A percentile compares a stretch with the other conserved stretches of the same genome.
Conservation (phyloP, 1,284 basidiomycete genomes). For the Microbotryum violaceum region DNA sequence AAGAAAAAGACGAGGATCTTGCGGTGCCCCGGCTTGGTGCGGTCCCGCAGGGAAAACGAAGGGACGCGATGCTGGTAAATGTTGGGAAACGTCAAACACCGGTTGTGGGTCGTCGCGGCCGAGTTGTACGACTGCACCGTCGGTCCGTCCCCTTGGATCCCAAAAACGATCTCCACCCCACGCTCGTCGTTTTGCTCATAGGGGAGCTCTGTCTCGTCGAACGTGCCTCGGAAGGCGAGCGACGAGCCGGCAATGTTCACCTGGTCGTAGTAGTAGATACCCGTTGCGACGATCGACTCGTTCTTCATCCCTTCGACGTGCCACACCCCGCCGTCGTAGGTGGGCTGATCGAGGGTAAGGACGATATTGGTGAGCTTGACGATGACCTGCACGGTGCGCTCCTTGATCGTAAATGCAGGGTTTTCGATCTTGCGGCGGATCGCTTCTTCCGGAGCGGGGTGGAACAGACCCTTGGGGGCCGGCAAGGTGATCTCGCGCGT, state of each 20-base stretch:
- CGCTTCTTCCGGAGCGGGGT: not conserved
- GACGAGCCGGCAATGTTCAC: conserved; percentile 22
- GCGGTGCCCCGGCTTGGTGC: conserved; percentile 46
- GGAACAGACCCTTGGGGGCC: not conserved
- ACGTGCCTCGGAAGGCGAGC: conserved; percentile 21
- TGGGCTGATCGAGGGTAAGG: conserved; percentile 46
- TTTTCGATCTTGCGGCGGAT: not conserved
- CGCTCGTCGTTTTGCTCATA: conserved; percentile 7
- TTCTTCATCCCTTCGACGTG: conserved; percentile 54
- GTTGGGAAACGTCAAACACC: conserved; percentile 51
- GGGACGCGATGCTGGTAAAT: conserved; percentile 50
- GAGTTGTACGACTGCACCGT: conserved; percentile 41
- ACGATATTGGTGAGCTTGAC: conserved; percentile 50
- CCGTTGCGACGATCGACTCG: conserved; percentile 49
- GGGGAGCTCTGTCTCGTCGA: not conserved
- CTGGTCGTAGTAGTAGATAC: conserved; percentile 43
- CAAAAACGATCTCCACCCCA: conserved; percentile 3
- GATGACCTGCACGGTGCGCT: conserved; percentile 47
- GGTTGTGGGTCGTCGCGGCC: conserved; percentile 41
- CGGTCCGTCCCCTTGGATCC: conserved; percentile 7
- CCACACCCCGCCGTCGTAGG: conserved; percentile 47
- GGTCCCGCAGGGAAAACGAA: conserved; percentile 46
- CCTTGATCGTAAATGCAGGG: conserved; percentile 26
- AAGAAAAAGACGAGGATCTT: conserved; percentile 51
- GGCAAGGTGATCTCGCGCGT: not conserved